These are phyloP conservation scores for Mycena venus DNA, from an alignment of 768 basidiomycete species.

Conservation along the genomic window DNA sequence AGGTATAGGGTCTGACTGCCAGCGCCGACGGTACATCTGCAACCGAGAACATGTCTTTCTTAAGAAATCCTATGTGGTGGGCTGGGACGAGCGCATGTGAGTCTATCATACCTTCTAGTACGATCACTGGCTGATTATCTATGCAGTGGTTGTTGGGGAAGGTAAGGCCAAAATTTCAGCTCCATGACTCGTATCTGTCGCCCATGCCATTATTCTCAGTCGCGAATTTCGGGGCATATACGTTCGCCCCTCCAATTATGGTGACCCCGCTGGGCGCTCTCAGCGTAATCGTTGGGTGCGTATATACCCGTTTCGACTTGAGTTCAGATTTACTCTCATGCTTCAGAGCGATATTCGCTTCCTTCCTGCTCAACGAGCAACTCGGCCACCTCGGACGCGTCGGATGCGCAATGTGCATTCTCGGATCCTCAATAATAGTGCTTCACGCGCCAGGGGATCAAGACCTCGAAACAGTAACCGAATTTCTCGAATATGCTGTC, in stretches of 20 bases:
- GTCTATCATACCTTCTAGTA: slow-evolving; percentile 46
- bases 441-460: slow-evolving; percentile 97
- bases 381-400: slow-evolving; percentile 92
- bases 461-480: slow-evolving; percentile 91
- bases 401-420: slow-evolving; percentile 84
- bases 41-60: slow-evolving; percentile 87
- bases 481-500: slow-evolving; percentile 91
- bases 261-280: slow-evolving; percentile 96
- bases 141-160: slow-evolving; percentile 93
- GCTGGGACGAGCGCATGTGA: slow-evolving; percentile 90
- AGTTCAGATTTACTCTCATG: background rate
- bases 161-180: slow-evolving; percentile 54
- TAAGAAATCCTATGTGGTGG: slow-evolving; percentile 97
- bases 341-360: slow-evolving; percentile 65
- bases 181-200: background rate
- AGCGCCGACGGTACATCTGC: slow-evolving; percentile 70
- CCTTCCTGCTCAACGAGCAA: slow-evolving; percentile 92
- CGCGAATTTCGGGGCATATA: slow-evolving; percentile 95
- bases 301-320: background rate
- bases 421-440: slow-evolving; percentile 94
- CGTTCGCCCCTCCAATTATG: slow-evolving; percentile 96
- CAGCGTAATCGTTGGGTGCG: slow-evolving; percentile 90
- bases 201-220: slow-evolving; percentile 50
- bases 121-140: background rate
- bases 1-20: slow-evolving; percentile 85